Evolutionary conservation across 441 rosid genomes (phyloP), one percentile per base, ranked within the genome.

Genomic region (Erysimum cheiri): DNA sequence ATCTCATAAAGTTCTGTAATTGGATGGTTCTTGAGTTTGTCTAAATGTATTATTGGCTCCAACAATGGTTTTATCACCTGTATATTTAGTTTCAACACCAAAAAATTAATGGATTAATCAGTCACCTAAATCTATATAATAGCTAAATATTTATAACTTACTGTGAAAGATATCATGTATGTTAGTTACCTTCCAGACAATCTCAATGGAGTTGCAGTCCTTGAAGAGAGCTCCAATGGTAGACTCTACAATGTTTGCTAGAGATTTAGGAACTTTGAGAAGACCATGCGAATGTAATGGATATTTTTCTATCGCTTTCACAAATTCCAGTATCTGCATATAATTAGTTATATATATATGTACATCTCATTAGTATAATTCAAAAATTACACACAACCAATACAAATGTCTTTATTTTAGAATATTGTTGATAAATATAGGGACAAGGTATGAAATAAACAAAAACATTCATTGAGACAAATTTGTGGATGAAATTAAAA

Each of bases 221-320:
- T 71, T 48, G 61, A 70, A 88, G 26, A 86, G 79, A 2, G 92
- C 92, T 1, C 97, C 96, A 0, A 84, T 67, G 0, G 78, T 13
- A 0, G 94, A 77, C 13, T 89, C 96, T 6, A 88, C 91, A 1
- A 88, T 84, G 41, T 88, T 88, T 0, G 92, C 93, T 5, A 89
- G 75, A 1, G 33, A 77, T 28, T 92, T 92, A 0, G 97, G 96
- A 2, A 64, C 83, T 0, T 79, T 83, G 1, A 89, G 64, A 0
- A 81, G 67, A 6, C 94, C 97, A 39, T 76, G 68, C 0, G 92
- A 92, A 50, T 89, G 92, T 69, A 89, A 29, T 0, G 94, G 92
- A 76, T 81, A 74, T 0, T 77, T 77, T 68, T 19, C 7, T 8
- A 85, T 85, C 1, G 60, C 92, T 67, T 71, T 32, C 7, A 80